A percentile compares a stretch with the other conserved stretches of the same genome.
phyloP scores from a whole-genome alignment of 1,284 basidiomycete species.

The Volvariella surrecta region DNA sequence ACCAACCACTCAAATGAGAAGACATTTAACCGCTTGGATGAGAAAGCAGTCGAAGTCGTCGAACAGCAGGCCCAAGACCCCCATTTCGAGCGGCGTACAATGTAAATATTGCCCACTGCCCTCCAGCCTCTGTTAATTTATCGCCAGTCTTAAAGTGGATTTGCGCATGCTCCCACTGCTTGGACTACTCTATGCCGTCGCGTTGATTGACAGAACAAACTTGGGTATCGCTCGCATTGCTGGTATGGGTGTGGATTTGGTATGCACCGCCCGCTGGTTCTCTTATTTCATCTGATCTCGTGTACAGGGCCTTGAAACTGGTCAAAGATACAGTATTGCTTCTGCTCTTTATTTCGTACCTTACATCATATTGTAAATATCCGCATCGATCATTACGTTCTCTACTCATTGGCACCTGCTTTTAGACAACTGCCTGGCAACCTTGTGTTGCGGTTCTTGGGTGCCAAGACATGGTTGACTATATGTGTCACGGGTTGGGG shows the following conservation, averaged over 20 bases:
- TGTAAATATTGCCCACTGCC: background rate
- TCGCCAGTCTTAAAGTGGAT: conserved; percentile 29
- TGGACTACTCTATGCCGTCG: conserved; percentile 31
- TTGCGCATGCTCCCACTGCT: conserved; percentile 32
- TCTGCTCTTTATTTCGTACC: conserved; percentile 37
- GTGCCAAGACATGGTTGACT: conserved; percentile 29
- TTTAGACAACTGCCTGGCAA: conserved; percentile 37
- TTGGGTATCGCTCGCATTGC: conserved; percentile 34
- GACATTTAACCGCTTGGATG: background rate
- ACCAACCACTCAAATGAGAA: background rate
- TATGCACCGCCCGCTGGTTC: conserved; percentile 13
- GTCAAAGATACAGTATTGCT: conserved; percentile 34
- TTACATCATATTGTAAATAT: conserved; percentile 32
- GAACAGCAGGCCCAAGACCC: background rate
- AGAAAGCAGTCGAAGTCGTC: background rate
- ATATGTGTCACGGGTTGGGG: conserved; percentile 37
- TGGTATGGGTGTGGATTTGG: conserved; percentile 35
- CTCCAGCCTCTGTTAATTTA: background rate
- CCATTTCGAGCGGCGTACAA: background rate
- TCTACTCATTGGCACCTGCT: background rate
- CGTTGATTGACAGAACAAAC: conserved; percentile 36
- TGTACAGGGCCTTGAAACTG: conserved; percentile 23
- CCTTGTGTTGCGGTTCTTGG: conserved; percentile 29
- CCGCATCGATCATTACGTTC: conserved; percentile 1
- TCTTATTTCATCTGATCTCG: background rate